These are phyloP conservation scores for Trichoderma arundinaceum DNA, from an alignment of 2,329 filamentous ascomycete species.

Conservation along the genomic window DNA sequence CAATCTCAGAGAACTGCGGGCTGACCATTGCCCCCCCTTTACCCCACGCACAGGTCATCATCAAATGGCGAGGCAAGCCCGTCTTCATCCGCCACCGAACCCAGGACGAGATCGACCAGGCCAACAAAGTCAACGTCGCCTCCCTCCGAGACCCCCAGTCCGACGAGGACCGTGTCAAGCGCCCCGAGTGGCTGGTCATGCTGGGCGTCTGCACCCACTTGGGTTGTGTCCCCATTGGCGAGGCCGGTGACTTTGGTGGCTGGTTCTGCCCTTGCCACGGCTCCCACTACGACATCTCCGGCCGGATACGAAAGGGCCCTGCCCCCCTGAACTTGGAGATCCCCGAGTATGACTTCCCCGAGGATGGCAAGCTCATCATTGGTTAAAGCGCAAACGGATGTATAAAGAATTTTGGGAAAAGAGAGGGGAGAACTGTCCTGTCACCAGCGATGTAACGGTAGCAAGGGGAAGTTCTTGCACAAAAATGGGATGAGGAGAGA, in stretches of 20 bases:
- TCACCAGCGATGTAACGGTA: slow-evolving; percentile 36
- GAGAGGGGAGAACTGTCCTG: slow-evolving; percentile 29
- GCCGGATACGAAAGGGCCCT: slow-evolving; percentile 95
- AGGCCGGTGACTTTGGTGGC: slow-evolving; percentile 96
- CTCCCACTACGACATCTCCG: slow-evolving; percentile 99
- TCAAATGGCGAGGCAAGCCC: slow-evolving; percentile 99
- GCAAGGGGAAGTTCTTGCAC: slow-evolving; percentile 8
- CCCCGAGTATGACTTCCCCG: slow-evolving; percentile 88
- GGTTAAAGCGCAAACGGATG: slow-evolving; percentile 66
- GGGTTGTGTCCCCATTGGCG: slow-evolving; percentile 98
- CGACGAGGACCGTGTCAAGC: slow-evolving; percentile 93
- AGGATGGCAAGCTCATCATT: slow-evolving; percentile 87
- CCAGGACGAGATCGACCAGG: slow-evolving; percentile 88
- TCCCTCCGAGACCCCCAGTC: slow-evolving; percentile 87
- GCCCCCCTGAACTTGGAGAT: slow-evolving; percentile 98
- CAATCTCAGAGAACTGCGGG: neutral
- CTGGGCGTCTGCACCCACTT: slow-evolving; percentile 98
- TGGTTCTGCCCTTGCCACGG: slow-evolving; percentile 99
- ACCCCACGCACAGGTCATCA: slow-evolving; percentile 72
- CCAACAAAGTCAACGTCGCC: slow-evolving; percentile 84
- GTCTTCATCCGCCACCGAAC: slow-evolving; percentile 99
- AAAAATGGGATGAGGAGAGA: slow-evolving; percentile 32
- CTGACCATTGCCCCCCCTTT: neutral
- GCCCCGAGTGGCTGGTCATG: slow-evolving; percentile 99
- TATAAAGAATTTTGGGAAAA: slow-evolving; percentile 25